A percentile compares a stretch with the other conserved stretches of the same genome.
These are phyloP conservation scores for Bacidia gigantensis DNA, from an alignment of 495 filamentous ascomycete species.

Conservation along the genomic window DNA sequence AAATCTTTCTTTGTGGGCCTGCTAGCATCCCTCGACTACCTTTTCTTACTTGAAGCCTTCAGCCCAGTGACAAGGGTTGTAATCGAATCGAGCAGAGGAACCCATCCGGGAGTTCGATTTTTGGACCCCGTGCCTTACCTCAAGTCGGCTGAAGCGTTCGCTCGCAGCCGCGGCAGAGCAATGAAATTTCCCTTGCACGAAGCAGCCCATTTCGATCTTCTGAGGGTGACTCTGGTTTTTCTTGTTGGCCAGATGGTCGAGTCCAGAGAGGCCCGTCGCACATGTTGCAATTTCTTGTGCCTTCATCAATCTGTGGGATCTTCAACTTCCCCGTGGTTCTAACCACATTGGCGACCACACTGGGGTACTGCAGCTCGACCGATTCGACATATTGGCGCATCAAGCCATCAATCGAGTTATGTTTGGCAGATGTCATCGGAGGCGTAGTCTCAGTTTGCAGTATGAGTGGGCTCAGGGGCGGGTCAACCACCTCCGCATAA, in stretches of 20 bases:
- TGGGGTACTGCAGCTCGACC: conserved; percentile 78
- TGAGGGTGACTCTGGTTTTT: not conserved
- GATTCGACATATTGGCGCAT: conserved; percentile 79
- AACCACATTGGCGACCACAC: conserved; percentile 88
- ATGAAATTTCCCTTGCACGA: not conserved
- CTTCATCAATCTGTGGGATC: not conserved
- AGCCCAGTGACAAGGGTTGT: no score
- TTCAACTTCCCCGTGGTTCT: conserved; percentile 38
- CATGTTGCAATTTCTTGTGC: not conserved
- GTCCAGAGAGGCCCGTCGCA: not conserved
- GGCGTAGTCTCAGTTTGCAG: conserved; percentile 26
- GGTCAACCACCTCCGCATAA: conserved; percentile 39
- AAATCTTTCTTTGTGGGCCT: no score
- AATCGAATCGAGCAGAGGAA: no score
- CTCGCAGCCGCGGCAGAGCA: not conserved
- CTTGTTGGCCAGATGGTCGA: not conserved
- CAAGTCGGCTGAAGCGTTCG: not conserved
- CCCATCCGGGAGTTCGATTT: no score
- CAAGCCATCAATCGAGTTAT: conserved; percentile 78
- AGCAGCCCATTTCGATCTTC: not conserved
- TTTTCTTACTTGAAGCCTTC: no score
- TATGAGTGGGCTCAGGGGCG: conserved; percentile 39
- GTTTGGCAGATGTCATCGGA: conserved; percentile 44
- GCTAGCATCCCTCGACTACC: no score
- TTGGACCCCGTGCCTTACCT: no score